Evolutionary conservation across 2,329 filamentous ascomycete genomes (phyloP).

Genomic region (Pseudogymnoascus sp.): DNA sequence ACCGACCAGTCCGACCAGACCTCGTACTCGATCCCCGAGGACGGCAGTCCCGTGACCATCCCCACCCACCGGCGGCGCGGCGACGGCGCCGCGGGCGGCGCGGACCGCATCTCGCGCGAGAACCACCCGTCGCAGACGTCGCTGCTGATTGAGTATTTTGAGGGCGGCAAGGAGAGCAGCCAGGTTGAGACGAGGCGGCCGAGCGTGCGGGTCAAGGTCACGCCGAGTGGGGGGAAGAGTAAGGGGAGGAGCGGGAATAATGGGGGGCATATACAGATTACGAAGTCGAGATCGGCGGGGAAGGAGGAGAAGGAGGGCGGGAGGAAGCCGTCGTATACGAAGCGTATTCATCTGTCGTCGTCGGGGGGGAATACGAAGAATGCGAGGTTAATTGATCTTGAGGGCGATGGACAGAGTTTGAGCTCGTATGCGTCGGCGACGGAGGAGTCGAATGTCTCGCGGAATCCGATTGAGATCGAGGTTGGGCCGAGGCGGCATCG

Average conservation of each 20-base stretch:
- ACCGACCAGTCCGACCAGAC: slow-evolving; percentile 56
- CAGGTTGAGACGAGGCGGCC: slow-evolving; percentile 47
- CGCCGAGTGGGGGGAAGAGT: slow-evolving; percentile 44
- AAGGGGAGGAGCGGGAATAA: slow-evolving; percentile 35
- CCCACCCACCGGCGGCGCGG: slow-evolving; percentile 63
- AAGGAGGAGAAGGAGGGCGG: slow-evolving; percentile 56
- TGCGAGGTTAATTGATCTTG: slow-evolving; percentile 38
- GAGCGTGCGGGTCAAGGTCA: slow-evolving; percentile 64
- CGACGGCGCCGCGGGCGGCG: slow-evolving; percentile 21
- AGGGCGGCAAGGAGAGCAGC: slow-evolving; percentile 53
- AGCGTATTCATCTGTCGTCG: slow-evolving; percentile 55
- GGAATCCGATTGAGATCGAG: slow-evolving; percentile 79
- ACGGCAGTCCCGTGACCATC: slow-evolving; percentile 88
- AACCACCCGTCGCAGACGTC: slow-evolving; percentile 58
- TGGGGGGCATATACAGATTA: slow-evolving; percentile 79
- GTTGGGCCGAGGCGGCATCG: slow-evolving; percentile 58
- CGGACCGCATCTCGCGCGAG: slow-evolving; percentile 43
- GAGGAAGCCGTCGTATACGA: slow-evolving; percentile 62
- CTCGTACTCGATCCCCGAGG: slow-evolving; percentile 72
- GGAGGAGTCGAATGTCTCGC: slow-evolving; percentile 69
- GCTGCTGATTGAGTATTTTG: slow-evolving; percentile 69
- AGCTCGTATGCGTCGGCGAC: slow-evolving; percentile 70
- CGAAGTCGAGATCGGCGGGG: slow-evolving; percentile 25
- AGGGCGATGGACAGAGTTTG: slow-evolving; percentile 56
- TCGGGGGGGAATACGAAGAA: slow-evolving; percentile 31